Evolutionary conservation across 805 yeast genomes (phyloP).

Genomic region (Millerago galiae): DNA sequence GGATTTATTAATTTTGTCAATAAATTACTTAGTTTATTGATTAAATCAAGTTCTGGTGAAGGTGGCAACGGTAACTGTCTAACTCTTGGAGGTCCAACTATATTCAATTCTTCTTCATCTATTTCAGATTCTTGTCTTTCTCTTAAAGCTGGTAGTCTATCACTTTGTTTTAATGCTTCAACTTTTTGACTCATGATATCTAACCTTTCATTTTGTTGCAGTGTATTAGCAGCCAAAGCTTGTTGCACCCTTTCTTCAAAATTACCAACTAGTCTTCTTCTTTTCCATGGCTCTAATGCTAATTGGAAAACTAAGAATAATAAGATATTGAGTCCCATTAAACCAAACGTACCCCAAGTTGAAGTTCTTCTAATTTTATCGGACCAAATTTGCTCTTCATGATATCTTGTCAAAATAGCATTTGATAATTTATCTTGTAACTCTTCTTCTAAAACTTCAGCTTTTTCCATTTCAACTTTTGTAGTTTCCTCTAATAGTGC

Average conservation of each 20-base stretch:
- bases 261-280: conserved; percentile 69
- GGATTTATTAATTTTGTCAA: not conserved
- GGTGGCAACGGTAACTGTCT: conserved; percentile 13
- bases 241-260: conserved; percentile 76
- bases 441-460: conserved; percentile 62
- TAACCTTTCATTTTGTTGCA: conserved; percentile 24
- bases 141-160: conserved; percentile 13
- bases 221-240: conserved; percentile 34
- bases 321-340: conserved; percentile 81
- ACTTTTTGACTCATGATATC: conserved; percentile 23
- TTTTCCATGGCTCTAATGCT: conserved; percentile 91
- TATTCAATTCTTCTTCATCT: conserved; percentile 12
- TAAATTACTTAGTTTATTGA: not conserved
- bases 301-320: conserved; percentile 78
- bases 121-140: conserved; percentile 17
- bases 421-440: conserved; percentile 62
- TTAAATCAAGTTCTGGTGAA: not conserved
- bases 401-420: conserved; percentile 81
- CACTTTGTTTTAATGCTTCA: conserved; percentile 18
- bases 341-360: conserved; percentile 91
- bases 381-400: conserved; percentile 97
- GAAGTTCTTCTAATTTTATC: conserved; percentile 91
- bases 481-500: conserved; percentile 53
- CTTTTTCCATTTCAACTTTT: conserved; percentile 38
- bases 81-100: conserved; percentile 15